These are phyloP conservation scores for Silene vulgaris DNA, from an alignment of 179 eudicot species.

Conservation along the genomic window DNA sequence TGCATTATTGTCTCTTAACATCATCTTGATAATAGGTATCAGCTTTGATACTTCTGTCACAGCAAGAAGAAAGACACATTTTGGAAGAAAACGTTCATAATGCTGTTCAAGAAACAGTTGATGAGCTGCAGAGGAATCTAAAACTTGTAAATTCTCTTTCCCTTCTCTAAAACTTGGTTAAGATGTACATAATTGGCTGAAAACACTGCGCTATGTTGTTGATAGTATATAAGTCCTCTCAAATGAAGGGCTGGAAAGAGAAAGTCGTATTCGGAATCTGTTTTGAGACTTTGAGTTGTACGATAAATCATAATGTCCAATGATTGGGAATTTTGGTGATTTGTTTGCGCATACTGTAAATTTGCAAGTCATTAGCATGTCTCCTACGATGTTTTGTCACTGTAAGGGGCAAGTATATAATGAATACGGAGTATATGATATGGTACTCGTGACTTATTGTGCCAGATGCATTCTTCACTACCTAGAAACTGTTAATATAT, in stretches of 20 bases:
- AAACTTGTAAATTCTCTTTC: conserved; percentile 49
- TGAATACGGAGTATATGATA: not conserved
- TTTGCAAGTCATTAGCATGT: not conserved
- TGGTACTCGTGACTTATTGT: not conserved
- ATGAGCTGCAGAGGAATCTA: conserved; percentile 81
- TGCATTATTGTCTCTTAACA: conserved; percentile 16
- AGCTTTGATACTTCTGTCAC: conserved; percentile 74
- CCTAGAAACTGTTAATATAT: not conserved
- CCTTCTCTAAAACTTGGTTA: not conserved
- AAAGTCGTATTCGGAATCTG: not conserved
- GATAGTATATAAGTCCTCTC: not conserved
- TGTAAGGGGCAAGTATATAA: not conserved
- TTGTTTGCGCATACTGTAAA: not conserved
- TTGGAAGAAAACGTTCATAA: conserved; percentile 69
- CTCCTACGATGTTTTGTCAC: not conserved
- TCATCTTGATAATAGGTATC: conserved; percentile 52
- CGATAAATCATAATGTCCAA: not conserved
- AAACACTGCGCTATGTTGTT: not conserved
- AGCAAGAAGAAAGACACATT: conserved; percentile 84
- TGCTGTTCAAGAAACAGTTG: conserved; percentile 65
- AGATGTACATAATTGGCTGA: not conserved
- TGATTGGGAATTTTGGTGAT: not conserved
- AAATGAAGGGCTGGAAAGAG: not conserved
- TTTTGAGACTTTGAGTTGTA: not conserved
- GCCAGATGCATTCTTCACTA: not conserved